Evolutionary conservation across 345 rosid species (phyloP).

Genomic region (Tarenaya hassleriana): DNA sequence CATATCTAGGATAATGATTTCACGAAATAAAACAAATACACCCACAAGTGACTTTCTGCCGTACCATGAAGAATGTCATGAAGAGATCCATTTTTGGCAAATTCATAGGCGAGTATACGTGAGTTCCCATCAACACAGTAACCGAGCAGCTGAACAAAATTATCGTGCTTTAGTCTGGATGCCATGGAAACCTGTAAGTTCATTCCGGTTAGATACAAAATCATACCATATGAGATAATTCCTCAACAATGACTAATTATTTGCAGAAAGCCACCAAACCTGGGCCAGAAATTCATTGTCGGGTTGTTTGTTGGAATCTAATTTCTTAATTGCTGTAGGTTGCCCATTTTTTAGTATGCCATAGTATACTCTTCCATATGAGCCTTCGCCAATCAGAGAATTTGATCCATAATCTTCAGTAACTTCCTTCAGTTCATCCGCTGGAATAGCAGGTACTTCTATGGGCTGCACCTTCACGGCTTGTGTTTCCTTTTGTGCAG

Average conservation of each 20-base stretch:
- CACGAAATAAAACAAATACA: no score
- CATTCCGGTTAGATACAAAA: neutral
- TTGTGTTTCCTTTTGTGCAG: conserved; percentile 45
- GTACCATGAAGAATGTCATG: conserved; percentile 83
- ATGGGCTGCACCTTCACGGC: conserved; percentile 59
- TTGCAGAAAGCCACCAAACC: conserved; percentile 21
- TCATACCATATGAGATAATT: conserved; percentile 1
- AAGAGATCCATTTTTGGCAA: conserved; percentile 84
- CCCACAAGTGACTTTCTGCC: neutral
- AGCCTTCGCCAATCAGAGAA: conserved; percentile 73
- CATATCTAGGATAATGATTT: no score
- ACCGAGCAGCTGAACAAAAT: conserved; percentile 65
- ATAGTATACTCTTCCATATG: conserved; percentile 66
- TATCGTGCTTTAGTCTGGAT: conserved; percentile 60
- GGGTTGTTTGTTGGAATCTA: conserved; percentile 64
- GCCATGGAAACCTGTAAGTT: conserved; percentile 65
- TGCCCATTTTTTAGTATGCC: conserved; percentile 40
- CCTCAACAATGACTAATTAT: neutral
- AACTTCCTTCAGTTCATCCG: conserved; percentile 51
- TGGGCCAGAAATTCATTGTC: conserved; percentile 46
- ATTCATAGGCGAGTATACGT: conserved; percentile 64
- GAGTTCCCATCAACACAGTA: conserved; percentile 68
- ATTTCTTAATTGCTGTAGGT: conserved; percentile 59
- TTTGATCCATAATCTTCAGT: conserved; percentile 48
- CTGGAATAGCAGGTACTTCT: conserved; percentile 55